phyloP scores from a whole-genome alignment of 768 basidiomycete genomes.

The Fistulinella prunicolor region DNA sequence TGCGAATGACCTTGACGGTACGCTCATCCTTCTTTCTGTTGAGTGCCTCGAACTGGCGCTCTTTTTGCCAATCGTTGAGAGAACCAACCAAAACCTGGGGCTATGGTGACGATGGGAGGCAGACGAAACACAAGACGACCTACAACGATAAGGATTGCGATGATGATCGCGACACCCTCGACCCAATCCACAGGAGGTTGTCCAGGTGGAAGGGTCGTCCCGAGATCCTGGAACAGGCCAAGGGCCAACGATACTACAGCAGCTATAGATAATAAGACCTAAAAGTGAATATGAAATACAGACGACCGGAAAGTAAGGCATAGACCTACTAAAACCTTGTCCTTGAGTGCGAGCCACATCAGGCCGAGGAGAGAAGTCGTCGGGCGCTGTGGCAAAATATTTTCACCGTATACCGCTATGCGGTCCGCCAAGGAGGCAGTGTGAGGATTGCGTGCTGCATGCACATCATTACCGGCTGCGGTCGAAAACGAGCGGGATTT shows the following conservation, averaged over 20 bases:
- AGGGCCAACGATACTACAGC: conserved; percentile 91
- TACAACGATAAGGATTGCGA: conserved; percentile 74
- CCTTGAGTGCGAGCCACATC: conserved; percentile 86
- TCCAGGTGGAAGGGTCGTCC: conserved; percentile 51
- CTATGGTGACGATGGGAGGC: not conserved
- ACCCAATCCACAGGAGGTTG: conserved; percentile 94
- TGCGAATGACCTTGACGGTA: conserved; percentile 77
- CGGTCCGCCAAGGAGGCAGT: conserved; percentile 57
- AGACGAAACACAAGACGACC: conserved; percentile 19
- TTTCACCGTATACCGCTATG: conserved; percentile 67
- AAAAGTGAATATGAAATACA: conserved; percentile 7
- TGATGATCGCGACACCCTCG: conserved; percentile 83
- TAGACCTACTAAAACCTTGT: conserved; percentile 78
- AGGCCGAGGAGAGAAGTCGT: conserved; percentile 68
- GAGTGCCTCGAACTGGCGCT: conserved; percentile 87
- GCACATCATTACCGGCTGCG: not conserved
- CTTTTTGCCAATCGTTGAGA: conserved; percentile 98
- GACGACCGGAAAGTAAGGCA: not conserved
- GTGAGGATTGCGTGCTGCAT: conserved; percentile 8
- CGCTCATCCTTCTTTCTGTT: conserved; percentile 97
- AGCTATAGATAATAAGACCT: conserved; percentile 89
- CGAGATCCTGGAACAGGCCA: conserved; percentile 93
- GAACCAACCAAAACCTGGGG: conserved; percentile 83
- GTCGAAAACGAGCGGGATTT: conserved; percentile 14
- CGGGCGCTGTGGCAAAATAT: conserved; percentile 67